Evolutionary conservation across 2,329 filamentous ascomycete species (phyloP).

Genomic region (Pseudogymnoascus sp.): DNA sequence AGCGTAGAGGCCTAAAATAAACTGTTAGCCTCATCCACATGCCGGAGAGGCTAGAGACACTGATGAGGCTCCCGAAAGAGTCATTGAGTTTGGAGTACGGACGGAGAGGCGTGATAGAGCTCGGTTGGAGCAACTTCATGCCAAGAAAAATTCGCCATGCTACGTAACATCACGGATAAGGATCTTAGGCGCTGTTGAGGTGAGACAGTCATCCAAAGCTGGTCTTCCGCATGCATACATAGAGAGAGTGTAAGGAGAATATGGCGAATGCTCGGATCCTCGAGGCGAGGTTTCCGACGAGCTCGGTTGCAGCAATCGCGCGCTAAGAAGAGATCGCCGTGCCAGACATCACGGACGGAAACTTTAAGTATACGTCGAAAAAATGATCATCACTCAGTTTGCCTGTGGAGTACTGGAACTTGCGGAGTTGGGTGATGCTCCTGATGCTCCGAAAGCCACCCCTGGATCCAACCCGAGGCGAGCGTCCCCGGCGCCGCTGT

Average conservation of each 20-base stretch:
- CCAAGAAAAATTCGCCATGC: neutral
- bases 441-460: neutral
- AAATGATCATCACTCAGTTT: neutral
- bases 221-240: neutral
- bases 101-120: neutral
- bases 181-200: neutral
- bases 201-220: neutral
- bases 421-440: neutral
- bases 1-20: neutral
- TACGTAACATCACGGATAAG: neutral
- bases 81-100: neutral
- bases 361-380: slow-evolving; percentile 5
- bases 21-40: neutral
- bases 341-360: neutral
- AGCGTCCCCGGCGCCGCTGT: neutral
- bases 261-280: neutral
- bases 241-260: neutral
- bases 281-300: neutral
- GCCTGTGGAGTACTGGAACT: neutral
- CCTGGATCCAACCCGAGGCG: neutral
- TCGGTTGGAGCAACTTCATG: neutral
- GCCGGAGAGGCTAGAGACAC: neutral
- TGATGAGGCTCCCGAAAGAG: neutral
- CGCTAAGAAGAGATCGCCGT: neutral
- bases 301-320: slow-evolving; percentile 4